phyloP scores from a whole-genome alignment of 352 stramenopile genomes.

The Pythium sp. region DNA sequence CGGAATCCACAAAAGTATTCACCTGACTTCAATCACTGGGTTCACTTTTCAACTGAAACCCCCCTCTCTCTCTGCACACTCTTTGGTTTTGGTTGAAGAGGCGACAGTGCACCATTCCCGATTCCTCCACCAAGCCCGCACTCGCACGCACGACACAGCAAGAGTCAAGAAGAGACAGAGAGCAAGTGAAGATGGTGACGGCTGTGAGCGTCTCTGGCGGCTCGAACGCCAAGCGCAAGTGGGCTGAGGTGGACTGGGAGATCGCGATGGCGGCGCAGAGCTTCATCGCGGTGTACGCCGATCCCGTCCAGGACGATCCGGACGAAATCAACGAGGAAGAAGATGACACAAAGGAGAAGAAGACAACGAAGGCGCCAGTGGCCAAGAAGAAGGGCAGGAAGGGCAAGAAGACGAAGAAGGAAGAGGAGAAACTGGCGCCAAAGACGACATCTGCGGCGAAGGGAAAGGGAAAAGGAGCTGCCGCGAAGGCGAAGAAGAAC shows the following conservation, averaged over 20 bases:
- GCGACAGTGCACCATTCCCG: not conserved
- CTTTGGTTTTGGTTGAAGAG: not conserved
- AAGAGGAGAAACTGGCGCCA: not conserved
- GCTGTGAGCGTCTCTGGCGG: not conserved
- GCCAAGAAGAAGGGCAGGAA: slow-evolving; percentile 15
- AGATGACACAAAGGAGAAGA: slow-evolving; percentile 7
- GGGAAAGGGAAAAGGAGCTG: slow-evolving; percentile 1
- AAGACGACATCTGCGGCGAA: not conserved
- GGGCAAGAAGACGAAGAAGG: not conserved
- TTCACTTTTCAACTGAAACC: not conserved
- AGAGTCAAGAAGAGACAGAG: not conserved
- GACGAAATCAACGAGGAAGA: slow-evolving; percentile 9
- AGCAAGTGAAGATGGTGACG: not conserved
- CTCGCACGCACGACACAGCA: not conserved
- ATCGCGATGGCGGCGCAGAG: slow-evolving; percentile 57
- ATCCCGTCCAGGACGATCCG: slow-evolving; percentile 1
- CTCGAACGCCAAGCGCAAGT: slow-evolving; percentile 49
- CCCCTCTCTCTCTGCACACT: not conserved
- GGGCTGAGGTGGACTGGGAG: slow-evolving; percentile 68
- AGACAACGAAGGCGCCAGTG: slow-evolving; percentile 5
- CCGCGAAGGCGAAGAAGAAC: slow-evolving; percentile 10
- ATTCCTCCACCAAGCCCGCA: not conserved
- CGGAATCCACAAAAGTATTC: slow-evolving; percentile 4
- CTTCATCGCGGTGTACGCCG: slow-evolving; percentile 61
- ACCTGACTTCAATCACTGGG: not conserved